phyloP scores from a whole-genome alignment of 306 rosid species.

The Prunus mume region DNA sequence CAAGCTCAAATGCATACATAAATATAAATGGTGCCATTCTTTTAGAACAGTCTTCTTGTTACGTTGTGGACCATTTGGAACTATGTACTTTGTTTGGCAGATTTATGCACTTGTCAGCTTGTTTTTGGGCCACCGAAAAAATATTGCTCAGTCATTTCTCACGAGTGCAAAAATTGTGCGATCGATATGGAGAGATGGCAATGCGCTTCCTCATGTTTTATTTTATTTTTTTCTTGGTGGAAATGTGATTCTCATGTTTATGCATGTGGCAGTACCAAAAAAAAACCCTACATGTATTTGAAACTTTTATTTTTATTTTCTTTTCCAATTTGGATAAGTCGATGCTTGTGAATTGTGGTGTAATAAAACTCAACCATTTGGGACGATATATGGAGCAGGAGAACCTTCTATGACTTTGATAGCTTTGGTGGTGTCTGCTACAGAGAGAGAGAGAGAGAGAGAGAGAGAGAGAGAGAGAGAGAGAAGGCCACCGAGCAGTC shows the following conservation, averaged over 20 bases:
- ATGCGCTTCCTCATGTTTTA: too few species aligned
- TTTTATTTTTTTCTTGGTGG: too few species aligned
- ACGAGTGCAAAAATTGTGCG: too few species aligned
- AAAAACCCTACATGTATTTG: too few species aligned
- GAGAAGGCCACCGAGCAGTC: background rate
- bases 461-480: background rate
- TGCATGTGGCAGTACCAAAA: too few species aligned
- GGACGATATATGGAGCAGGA: background rate
- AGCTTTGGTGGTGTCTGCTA: background rate
- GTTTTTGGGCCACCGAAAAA: background rate
- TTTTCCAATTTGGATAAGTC: background rate
- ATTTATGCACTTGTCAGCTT: background rate
- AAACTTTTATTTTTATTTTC: too few species aligned
- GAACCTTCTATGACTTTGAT: background rate
- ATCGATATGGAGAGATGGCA: too few species aligned
- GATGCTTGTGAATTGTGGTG: background rate
- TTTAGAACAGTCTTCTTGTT: too few species aligned
- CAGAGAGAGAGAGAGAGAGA: background rate
- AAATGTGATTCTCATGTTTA: too few species aligned
- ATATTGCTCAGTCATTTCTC: too few species aligned
- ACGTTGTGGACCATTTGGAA: background rate
- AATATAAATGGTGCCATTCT: too few species aligned
- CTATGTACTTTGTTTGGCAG: constrained; percentile 16
- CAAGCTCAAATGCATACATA: too few species aligned
- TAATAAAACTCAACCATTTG: background rate